Evolutionary conservation across 768 basidiomycete species (phyloP), one percentile per base, ranked within the genome.

Genomic region (Amanita rimosa): DNA sequence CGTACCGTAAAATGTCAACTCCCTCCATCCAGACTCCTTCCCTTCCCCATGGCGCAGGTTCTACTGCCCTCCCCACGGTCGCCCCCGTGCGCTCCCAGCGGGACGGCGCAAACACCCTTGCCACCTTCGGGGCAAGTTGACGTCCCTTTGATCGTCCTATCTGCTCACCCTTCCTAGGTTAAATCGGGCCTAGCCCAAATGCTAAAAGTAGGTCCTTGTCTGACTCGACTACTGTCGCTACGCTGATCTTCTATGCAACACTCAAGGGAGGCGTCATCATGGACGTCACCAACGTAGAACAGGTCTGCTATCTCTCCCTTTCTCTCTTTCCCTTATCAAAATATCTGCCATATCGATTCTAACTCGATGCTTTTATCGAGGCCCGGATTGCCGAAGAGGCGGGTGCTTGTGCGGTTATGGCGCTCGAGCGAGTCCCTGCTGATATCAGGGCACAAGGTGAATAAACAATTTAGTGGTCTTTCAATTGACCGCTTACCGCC

Each of bases 321-420:
- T 52, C 16, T 24, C 13, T 36, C 34, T 24, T 24, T 22, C 10
- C 1, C 3, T 3, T 9, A 24, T 34, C n/a, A n/a, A n/a, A 22
- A 13, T 1, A 26, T 35, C 33, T 35, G 6, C 26, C 22, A 26
- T 8, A 13, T 14, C 17, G 31, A 21, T 19, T 16, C 24, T n/a
- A n/a, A n/a, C n/a, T n/a, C n/a, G n/a, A n/a, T n/a, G n/a, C n/a
- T n/a, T n/a, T 13, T 34, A 58, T 60, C 46, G 55, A 94, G 85
- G 95, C 95, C 51, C 85, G 87, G 53, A 93, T 97, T 57, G 95
- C 95, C 39, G 95, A 98, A 62, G 91, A 93, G 61, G 95, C 95
- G 7, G 95, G 95, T 40, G 95, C 95, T 6, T 92, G 90, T 62
- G 95, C 95, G 51, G 95, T 99, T 53, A 98, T 99, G 95, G 91